Evolutionary conservation across 352 stramenopile species (phyloP).

Genomic region (Phytophthora pini): DNA sequence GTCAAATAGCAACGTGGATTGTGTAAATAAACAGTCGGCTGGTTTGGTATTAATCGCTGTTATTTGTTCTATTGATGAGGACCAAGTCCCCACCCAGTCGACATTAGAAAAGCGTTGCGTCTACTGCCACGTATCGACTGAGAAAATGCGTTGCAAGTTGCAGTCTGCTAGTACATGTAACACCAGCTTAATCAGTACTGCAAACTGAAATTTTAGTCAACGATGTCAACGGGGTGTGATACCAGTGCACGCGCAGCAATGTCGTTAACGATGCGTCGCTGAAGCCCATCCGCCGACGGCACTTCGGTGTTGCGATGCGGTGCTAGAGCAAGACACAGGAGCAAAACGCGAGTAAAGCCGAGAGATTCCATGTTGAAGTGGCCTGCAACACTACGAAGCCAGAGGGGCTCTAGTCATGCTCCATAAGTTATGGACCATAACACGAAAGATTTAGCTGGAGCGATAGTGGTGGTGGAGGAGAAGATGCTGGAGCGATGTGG

Average conservation of each 20-base stretch:
- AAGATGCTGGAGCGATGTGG: neutral
- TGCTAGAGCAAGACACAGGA: slow-evolving; percentile 17
- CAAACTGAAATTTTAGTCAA: slow-evolving; percentile 7
- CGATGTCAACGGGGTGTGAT: neutral
- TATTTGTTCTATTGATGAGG: no score
- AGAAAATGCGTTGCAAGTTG: neutral
- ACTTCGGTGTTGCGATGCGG: slow-evolving; percentile 4
- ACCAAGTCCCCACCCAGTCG: no score
- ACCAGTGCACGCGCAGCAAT: slow-evolving; percentile 1
- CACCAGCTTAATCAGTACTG: neutral
- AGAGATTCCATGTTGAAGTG: slow-evolving; percentile 31
- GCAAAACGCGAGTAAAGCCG: slow-evolving; percentile 23
- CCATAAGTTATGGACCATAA: neutral
- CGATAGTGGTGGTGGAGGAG: neutral
- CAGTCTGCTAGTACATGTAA: neutral
- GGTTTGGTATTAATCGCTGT: no score
- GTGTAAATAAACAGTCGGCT: no score
- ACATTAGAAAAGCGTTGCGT: neutral
- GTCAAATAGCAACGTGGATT: neutral
- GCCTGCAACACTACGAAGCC: slow-evolving; percentile 15
- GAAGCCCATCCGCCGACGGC: slow-evolving; percentile 9
- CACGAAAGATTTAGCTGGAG: slow-evolving; percentile 11
- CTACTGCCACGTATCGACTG: neutral
- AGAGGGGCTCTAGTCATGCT: slow-evolving; percentile 16
- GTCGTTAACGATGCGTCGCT: slow-evolving; percentile 1